Evolutionary conservation across 352 stramenopile genomes (phyloP), one percentile per base, ranked within the genome.

Genomic region (Globisporangium echinulatum): DNA sequence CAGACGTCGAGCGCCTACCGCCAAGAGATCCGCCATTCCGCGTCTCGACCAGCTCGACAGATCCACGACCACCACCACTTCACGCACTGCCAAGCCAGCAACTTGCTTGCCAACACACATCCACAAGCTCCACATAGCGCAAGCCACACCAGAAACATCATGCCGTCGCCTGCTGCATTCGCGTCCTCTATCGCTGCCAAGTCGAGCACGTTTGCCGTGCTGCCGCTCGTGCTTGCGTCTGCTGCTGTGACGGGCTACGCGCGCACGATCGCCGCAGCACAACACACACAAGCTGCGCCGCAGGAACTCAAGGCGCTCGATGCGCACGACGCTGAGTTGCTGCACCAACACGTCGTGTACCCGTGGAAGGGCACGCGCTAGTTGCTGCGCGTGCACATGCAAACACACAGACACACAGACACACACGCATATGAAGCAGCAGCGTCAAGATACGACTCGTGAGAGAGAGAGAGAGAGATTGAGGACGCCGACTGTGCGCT

Each of bases 351-450:
- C 64, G 77, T 87, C 37, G 74, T 70, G 52, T 68, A 79, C 19
- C 65, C 79, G 38, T 90, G 79, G 79, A 90, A 90, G 66, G 79
- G 79, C 17, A 81, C 79, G 56, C 75, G 79, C 48, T 90, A 74
- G 25, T 33, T 33, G 25, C 25, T 33, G 25, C 25, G 25, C 25
- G 25, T 33, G 25, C 25, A 33, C 25, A 33, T 33, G 25, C 25
- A 33, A 1, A 33, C 25, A 36, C 47, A 54, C 14, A 38, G 19
- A 25, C 19, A n/a, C n/a, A n/a, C n/a, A n/a, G n/a, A 25, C 25
- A 36, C 47, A 54, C 13, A 38, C n/a, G 33, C 15, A 61, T 4
- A 47, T 13, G 46, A 54, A 14, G 36, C 17, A 19, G 33, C 11
- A 33, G 25, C 25, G 25, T 33, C 25, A 33, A 33, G 25, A 1